Percentiles rank a stretch among this genome's conserved stretches.
Evolutionary conservation across 768 basidiomycete species (phyloP).

Genomic region (Terana coerulea): DNA sequence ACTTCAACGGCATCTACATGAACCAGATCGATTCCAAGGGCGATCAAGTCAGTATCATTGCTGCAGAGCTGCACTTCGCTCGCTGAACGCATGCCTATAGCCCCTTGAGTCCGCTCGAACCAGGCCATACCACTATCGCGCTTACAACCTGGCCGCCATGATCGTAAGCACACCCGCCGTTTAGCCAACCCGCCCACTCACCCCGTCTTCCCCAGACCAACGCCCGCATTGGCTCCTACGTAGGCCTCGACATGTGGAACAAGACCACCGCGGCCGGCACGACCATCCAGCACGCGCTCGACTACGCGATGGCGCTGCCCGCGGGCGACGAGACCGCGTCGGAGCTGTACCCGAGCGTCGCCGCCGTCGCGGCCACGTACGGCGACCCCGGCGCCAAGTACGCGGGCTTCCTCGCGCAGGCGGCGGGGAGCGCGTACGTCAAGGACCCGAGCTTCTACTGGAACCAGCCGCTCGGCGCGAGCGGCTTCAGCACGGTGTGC

Average conservation of each 20-base stretch:
- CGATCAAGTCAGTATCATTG: constrained; percentile 42
- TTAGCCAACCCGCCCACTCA: not conserved
- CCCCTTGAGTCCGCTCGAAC: constrained; percentile 60
- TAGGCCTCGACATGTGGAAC: constrained; percentile 45
- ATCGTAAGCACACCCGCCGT: constrained; percentile 39
- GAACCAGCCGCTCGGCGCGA: constrained; percentile 49
- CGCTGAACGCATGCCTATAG: constrained; percentile 25
- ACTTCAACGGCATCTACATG: constrained; percentile 47
- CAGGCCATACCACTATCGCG: constrained; percentile 62
- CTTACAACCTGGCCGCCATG: constrained; percentile 67
- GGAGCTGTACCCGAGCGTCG: constrained; percentile 56
- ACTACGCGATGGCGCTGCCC: constrained; percentile 50
- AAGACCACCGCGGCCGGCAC: constrained; percentile 44
- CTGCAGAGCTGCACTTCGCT: not conserved
- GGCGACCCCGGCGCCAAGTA: constrained; percentile 64
- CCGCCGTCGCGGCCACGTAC: constrained; percentile 50
- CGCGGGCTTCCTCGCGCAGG: constrained; percentile 38
- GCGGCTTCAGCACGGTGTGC: constrained; percentile 16
- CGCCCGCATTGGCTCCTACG: constrained; percentile 48
- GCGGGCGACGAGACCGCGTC: constrained; percentile 29
- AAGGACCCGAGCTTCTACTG: constrained; percentile 48
- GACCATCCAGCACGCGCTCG: constrained; percentile 56
- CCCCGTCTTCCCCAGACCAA: constrained; percentile 40
- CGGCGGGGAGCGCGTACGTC: constrained; percentile 34
- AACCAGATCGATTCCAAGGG: constrained; percentile 53